Evolutionary conservation across 2,329 filamentous ascomycete species (phyloP).

Genomic region (Curvularia spicifera): DNA sequence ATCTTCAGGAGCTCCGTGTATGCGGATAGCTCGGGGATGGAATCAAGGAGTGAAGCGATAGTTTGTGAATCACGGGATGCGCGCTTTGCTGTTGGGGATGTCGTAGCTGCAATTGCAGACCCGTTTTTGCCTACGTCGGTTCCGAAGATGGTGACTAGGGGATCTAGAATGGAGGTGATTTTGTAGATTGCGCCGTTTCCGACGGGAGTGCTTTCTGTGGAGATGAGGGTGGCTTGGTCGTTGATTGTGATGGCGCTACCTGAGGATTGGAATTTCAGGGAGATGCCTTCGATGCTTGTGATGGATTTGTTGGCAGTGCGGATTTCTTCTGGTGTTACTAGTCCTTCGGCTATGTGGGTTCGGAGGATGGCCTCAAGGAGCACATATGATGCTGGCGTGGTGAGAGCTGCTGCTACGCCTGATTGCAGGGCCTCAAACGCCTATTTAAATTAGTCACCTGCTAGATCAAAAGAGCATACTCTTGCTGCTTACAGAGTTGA

Average conservation of each 20-base stretch:
- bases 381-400: background rate
- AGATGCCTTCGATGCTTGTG: conserved; percentile 4
- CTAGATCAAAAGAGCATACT: too few species aligned
- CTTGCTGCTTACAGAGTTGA: conserved; percentile 2
- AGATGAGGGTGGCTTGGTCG: conserved; percentile 6
- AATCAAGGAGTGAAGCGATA: background rate
- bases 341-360: conserved; percentile 3
- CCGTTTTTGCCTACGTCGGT: background rate
- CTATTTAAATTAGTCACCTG: background rate
- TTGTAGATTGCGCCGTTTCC: conserved; percentile 8
- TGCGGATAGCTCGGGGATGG: background rate
- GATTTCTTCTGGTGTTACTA: conserved; percentile 1
- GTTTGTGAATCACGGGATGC: background rate
- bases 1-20: background rate
- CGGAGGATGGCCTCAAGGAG: conserved; percentile 2
- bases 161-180: conserved; percentile 3
- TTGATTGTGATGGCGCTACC: background rate
- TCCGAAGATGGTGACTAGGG: conserved; percentile 1
- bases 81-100: background rate
- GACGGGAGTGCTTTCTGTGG: background rate
- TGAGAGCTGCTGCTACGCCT: background rate
- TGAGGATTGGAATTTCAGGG: background rate
- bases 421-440: conserved; percentile 1
- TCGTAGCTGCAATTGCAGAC: background rate
- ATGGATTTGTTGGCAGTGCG: background rate